These are phyloP conservation scores for Trametes cingulata DNA, from an alignment of 768 basidiomycete species.

Conservation along the genomic window DNA sequence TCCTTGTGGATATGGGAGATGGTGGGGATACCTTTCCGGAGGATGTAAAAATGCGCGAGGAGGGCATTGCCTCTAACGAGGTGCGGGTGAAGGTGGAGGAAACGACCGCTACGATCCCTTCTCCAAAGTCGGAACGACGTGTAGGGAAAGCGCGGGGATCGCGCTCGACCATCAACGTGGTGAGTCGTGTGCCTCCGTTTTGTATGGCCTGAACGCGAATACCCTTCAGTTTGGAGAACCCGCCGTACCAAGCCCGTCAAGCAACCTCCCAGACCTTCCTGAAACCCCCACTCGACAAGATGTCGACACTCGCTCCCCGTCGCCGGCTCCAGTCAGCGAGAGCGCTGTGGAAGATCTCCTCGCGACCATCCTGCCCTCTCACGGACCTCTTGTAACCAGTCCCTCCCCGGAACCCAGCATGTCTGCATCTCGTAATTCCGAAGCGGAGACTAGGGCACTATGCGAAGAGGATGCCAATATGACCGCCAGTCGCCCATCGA, in stretches of 20 bases:
- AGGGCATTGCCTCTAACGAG: background rate
- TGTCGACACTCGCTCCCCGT: background rate
- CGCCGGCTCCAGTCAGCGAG: background rate
- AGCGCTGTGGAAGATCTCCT: background rate
- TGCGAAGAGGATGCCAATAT: background rate
- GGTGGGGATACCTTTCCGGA: constrained; percentile 1
- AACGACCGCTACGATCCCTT: background rate
- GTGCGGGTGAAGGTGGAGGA: constrained; percentile 12
- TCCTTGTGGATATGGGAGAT: background rate
- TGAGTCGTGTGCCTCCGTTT: background rate
- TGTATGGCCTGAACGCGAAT: background rate
- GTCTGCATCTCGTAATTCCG: background rate
- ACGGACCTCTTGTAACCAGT: background rate
- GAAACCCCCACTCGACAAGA: background rate
- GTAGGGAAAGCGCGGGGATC: background rate
- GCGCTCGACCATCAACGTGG: constrained; percentile 17
- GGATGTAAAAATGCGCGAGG: constrained; percentile 4
- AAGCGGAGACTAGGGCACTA: background rate
- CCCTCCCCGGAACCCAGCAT: background rate
- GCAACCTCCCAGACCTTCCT: background rate
- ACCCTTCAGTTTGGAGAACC: constrained; percentile 11
- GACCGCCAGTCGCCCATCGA: background rate
- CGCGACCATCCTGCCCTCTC: background rate
- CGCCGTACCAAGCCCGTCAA: background rate
- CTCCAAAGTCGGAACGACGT: background rate